Percentiles rank a stretch among this genome's conserved stretches.
Conservation (phyloP, 352 stramenopile species). For the Pythium biforme region DNA sequence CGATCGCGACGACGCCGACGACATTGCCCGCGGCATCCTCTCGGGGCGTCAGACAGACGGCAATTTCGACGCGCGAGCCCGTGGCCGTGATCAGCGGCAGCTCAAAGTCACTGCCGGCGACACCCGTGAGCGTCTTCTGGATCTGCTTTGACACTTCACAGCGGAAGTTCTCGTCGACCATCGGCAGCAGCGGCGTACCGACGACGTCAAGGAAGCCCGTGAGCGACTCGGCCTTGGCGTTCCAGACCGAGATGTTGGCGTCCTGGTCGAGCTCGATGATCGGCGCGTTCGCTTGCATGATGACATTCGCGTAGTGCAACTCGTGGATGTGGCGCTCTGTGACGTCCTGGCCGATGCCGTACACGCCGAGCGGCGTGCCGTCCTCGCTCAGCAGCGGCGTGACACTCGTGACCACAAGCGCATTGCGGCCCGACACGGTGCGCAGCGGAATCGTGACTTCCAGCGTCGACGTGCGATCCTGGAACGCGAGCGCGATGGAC, state of each 20-base stretch:
- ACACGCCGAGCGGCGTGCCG: conserved; percentile 46
- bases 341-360: conserved; percentile 59
- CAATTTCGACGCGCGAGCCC: conserved; percentile 53
- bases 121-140: conserved; percentile 43
- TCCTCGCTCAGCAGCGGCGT: conserved; percentile 45
- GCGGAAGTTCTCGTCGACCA: conserved; percentile 48
- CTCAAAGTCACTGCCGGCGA: conserved; percentile 52
- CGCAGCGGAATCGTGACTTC: conserved; percentile 38
- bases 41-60: conserved; percentile 51
- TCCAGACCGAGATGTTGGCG: conserved; percentile 72
- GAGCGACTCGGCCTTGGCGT: conserved; percentile 53
- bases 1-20: conserved; percentile 57
- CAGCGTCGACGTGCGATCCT: conserved; percentile 36
- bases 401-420: conserved; percentile 52
- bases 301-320: conserved; percentile 61
- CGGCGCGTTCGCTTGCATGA: conserved; percentile 76
- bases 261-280: conserved; percentile 81
- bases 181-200: conserved; percentile 43
- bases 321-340: conserved; percentile 55
- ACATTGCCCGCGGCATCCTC: conserved; percentile 44
- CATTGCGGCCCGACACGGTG: conserved; percentile 42
- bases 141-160: conserved; percentile 53
- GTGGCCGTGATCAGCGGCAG: conserved; percentile 48
- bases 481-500: conserved; percentile 30
- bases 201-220: conserved; percentile 60